Conservation (phyloP, 2,329 filamentous ascomycete genomes). For the Trichophyton simii region DNA sequence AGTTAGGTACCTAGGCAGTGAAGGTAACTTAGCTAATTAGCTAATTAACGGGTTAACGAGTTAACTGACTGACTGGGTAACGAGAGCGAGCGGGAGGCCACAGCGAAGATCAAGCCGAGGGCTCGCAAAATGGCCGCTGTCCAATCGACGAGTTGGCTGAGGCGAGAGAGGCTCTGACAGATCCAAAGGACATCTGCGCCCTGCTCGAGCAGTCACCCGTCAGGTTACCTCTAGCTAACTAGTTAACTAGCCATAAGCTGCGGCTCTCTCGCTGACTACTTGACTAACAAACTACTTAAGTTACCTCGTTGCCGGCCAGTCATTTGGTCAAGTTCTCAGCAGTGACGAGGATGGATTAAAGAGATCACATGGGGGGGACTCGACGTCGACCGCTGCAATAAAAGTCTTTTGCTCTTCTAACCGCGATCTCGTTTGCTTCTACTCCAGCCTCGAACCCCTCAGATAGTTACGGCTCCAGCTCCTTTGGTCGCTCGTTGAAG, state of each 20-base stretch:
- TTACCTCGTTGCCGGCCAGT: neutral
- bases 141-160: neutral
- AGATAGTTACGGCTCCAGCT: too few relatives aligned
- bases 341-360: neutral
- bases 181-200: neutral
- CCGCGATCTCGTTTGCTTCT: neutral
- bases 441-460: neutral
- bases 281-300: neutral
- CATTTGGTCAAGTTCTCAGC: neutral
- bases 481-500: too few relatives aligned
- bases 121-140: neutral
- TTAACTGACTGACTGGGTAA: too few relatives aligned
- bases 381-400: neutral
- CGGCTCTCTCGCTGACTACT: neutral
- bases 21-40: too few relatives aligned
- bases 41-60: too few relatives aligned
- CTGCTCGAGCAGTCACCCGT: neutral
- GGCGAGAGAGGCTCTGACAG: neutral
- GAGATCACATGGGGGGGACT: neutral
- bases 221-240: too few relatives aligned
- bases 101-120: neutral
- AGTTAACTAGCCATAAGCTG: neutral
- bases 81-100: too few relatives aligned
- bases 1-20: too few relatives aligned
- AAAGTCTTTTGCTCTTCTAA: neutral